Evolutionary conservation across 2,329 filamentous ascomycete genomes (phyloP).

Genomic region (Xylariaceae sp.): DNA sequence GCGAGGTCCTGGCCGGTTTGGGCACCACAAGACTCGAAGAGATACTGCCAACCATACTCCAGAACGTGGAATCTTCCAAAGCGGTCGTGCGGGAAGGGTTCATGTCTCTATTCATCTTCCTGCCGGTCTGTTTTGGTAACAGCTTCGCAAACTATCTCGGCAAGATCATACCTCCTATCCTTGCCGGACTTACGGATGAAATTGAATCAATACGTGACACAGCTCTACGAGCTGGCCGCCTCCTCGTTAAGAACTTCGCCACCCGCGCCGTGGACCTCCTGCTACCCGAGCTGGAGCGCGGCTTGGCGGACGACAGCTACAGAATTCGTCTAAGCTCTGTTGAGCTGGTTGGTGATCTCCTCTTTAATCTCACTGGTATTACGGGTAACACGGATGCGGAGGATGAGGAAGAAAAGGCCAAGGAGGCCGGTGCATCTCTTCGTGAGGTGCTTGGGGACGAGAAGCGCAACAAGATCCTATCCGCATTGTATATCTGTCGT

Average conservation of each 20-base stretch:
- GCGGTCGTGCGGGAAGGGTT: constrained; percentile 91
- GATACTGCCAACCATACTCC: constrained; percentile 89
- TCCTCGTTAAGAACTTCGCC: constrained; percentile 98
- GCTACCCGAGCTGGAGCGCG: constrained; percentile 89
- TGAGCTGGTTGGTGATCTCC: constrained; percentile 89
- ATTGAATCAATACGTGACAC: constrained; percentile 95
- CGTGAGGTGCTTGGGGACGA: constrained; percentile 93
- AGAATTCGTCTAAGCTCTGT: constrained; percentile 97
- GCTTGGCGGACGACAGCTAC: constrained; percentile 94
- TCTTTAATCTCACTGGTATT: constrained; percentile 97
- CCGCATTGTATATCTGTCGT: constrained; percentile 94
- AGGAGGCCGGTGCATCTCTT: constrained; percentile 87
- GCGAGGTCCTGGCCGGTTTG: constrained; percentile 90
- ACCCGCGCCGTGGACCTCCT: constrained; percentile 90
- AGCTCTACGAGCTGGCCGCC: constrained; percentile 85
- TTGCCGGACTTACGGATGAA: constrained; percentile 91
- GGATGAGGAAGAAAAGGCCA: constrained; percentile 71
- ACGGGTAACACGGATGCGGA: constrained; percentile 72
- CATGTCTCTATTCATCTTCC: constrained; percentile 99
- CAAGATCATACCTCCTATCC: constrained; percentile 91
- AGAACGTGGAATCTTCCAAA: constrained; percentile 91
- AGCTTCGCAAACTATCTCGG: constrained; percentile 94
- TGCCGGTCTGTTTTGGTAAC: constrained; percentile 98
- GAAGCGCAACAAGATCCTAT: constrained; percentile 93
- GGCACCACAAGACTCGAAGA: constrained; percentile 92